These are phyloP conservation scores for Fusarium fujikuroi DNA, from an alignment of 2,329 filamentous ascomycete genomes.

Conservation along the genomic window DNA sequence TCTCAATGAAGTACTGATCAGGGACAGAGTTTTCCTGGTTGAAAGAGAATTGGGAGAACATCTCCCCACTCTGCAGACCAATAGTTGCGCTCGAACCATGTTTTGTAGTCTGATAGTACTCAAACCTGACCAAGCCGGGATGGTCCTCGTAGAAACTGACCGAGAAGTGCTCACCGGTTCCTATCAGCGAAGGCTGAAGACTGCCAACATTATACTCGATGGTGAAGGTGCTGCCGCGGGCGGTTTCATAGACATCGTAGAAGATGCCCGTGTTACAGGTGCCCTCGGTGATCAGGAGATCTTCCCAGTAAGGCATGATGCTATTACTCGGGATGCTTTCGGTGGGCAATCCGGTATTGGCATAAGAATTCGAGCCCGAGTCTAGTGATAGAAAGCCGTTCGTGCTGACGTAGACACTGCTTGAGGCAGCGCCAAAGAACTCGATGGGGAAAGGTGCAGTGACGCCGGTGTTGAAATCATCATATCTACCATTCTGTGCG, in stretches of 20 bases:
- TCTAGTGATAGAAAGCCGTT: neutral
- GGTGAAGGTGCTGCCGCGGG: neutral
- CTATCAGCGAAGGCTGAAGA: no score
- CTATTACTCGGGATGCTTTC: fast-evolving
- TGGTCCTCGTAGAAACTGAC: neutral
- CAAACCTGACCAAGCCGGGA: neutral
- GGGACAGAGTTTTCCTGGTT: neutral
- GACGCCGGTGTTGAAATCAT: no score
- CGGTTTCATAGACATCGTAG: neutral
- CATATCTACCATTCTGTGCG: no score
- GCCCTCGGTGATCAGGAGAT: neutral
- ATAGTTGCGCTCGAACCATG: neutral
- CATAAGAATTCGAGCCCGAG: fast-evolving
- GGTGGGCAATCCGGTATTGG: fast-evolving
- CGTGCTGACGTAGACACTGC: neutral
- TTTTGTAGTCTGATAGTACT: neutral
- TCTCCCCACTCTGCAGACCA: neutral
- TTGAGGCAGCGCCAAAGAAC: fast-evolving
- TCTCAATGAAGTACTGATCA: neutral
- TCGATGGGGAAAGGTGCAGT: neutral
- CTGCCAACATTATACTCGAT: neutral
- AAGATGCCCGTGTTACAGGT: neutral
- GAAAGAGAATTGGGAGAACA: neutral
- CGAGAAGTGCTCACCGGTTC: neutral
- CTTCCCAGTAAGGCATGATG: neutral